Percentiles rank a stretch among this genome's conserved stretches.
Conservation (phyloP, 352 stramenopile species). For the Phytopythium aichiense region DNA sequence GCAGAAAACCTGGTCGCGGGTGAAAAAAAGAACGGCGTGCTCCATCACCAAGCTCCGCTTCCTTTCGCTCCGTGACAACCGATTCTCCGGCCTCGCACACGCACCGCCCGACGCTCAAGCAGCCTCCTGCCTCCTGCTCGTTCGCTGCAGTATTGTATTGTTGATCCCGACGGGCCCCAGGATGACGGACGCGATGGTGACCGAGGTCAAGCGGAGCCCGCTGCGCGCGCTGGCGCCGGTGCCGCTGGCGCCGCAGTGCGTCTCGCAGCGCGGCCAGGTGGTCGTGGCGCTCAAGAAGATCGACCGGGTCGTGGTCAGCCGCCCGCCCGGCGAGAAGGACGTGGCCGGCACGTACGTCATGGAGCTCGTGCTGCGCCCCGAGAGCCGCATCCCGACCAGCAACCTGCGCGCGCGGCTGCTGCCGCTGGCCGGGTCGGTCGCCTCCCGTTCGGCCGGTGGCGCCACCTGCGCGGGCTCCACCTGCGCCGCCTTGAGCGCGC, state of each 20-base stretch:
- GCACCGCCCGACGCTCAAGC: background rate
- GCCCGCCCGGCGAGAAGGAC: conserved; percentile 7
- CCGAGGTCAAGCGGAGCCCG: conserved; percentile 2
- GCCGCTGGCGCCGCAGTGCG: conserved; percentile 22
- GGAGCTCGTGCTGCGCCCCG: conserved; percentile 3
- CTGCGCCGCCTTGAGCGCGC: background rate
- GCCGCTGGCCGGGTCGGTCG: background rate
- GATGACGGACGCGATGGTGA: background rate
- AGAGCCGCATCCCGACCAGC: conserved; percentile 8
- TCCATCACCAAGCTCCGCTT: too few relatives aligned
- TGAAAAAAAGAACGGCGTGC: too few relatives aligned
- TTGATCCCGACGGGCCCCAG: background rate
- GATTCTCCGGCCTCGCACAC: background rate
- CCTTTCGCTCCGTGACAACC: background rate
- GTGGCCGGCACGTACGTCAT: conserved; percentile 6
- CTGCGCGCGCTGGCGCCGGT: conserved; percentile 26
- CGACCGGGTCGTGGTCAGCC: conserved; percentile 16
- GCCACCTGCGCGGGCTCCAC: too few relatives aligned
- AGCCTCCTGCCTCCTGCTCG: too few relatives aligned
- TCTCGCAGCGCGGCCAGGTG: conserved; percentile 20
- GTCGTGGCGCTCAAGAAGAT: conserved; percentile 26
- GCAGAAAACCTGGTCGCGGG: too few relatives aligned
- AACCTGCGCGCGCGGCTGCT: conserved; percentile 3
- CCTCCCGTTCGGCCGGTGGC: background rate
- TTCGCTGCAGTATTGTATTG: background rate